Evolutionary conservation across 75 land plant species (phyloP).

Genomic region (Pinus taeda): DNA sequence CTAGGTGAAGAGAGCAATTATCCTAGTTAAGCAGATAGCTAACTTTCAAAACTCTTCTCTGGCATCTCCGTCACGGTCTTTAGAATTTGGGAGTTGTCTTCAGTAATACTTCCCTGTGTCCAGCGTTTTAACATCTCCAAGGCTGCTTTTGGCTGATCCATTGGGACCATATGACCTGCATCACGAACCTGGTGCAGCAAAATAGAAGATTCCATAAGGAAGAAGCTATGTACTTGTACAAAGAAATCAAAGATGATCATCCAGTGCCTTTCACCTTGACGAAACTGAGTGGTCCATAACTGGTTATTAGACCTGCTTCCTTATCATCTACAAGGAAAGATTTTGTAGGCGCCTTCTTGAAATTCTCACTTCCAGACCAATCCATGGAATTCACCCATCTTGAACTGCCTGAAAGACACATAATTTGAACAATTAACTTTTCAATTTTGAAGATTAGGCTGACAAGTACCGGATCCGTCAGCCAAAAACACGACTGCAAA

Average conservation of each 20-base stretch:
- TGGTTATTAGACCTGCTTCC: conserved; percentile 74
- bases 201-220: neutral
- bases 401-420: conserved; percentile 69
- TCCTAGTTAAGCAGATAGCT: too few species aligned
- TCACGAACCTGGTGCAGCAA: conserved; percentile 60
- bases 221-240: neutral
- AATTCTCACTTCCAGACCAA: conserved; percentile 81
- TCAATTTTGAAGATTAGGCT: neutral
- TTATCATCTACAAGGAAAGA: conserved; percentile 75
- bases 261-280: conserved; percentile 64
- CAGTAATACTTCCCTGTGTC: conserved; percentile 44
- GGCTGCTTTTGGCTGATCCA: conserved; percentile 89
- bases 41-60: too few species aligned
- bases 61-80: too few species aligned
- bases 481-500: neutral
- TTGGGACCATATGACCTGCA: conserved; percentile 98
- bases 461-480: neutral
- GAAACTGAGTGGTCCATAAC: conserved; percentile 81
- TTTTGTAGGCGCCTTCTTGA: conserved; percentile 47
- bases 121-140: conserved; percentile 75
- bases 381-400: conserved; percentile 98
- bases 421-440: neutral
- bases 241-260: conserved; percentile 1
- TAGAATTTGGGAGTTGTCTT: too few species aligned
- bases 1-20: too few species aligned